Evolutionary conservation across 2,329 filamentous ascomycete genomes (phyloP).

Genomic region (Stagonosporopsis rhizophila): DNA sequence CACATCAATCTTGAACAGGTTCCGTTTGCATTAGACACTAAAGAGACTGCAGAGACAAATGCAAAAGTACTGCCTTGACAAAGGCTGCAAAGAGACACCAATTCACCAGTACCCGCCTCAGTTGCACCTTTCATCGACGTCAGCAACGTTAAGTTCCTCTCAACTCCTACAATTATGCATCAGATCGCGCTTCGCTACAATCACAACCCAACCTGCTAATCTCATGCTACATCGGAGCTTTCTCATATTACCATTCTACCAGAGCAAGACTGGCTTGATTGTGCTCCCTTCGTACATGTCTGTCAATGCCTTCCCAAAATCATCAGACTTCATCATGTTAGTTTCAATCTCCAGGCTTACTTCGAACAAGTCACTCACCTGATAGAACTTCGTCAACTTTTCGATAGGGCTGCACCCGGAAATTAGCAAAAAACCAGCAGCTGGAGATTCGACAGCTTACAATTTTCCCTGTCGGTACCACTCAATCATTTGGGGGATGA

Average conservation of each 20-base stretch:
- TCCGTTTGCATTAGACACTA: too few relatives aligned
- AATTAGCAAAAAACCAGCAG: not conserved
- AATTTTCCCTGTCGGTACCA: constrained; percentile 59
- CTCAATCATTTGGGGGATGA: constrained; percentile 57
- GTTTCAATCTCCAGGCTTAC: not conserved
- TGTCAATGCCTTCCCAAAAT: constrained; percentile 51
- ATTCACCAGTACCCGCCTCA: not conserved
- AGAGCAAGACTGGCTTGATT: constrained; percentile 54
- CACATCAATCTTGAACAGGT: too few relatives aligned
- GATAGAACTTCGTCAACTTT: constrained; percentile 10
- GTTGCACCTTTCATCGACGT: not conserved
- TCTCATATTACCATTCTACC: constrained; percentile 30
- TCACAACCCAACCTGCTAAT: not conserved
- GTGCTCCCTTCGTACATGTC: constrained; percentile 53
- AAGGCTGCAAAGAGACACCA: not conserved
- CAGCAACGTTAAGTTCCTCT: not conserved
- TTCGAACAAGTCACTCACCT: not conserved
- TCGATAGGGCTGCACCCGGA: constrained; percentile 5
- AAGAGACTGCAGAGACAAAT: too few relatives aligned
- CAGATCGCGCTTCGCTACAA: not conserved
- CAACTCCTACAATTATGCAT: not conserved
- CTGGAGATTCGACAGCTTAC: constrained; percentile 5
- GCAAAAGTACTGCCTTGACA: not conserved
- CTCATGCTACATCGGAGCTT: not conserved
- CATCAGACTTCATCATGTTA: constrained; percentile 41